Base-by-base conservation (phyloP, 2,329 filamentous ascomycete species). In the Ceratocystis eucalypticola region DNA sequence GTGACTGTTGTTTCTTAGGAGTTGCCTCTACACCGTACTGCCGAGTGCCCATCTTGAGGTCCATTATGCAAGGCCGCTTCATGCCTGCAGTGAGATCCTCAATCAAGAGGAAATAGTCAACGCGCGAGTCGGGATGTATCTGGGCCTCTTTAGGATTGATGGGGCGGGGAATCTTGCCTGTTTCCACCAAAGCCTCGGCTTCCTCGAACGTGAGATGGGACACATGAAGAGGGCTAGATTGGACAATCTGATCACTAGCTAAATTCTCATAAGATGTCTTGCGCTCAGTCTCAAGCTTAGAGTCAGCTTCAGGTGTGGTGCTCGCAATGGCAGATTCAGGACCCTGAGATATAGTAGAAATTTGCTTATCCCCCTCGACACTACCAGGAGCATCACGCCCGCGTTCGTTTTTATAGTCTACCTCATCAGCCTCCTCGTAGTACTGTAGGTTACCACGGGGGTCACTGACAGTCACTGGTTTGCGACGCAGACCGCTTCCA, bases 31-130 rank as follows among this genome's bases (percentile, higher is more conserved):
- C 85, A 6, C 94, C 94, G 74, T 96, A 97, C 73, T 99, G 94
- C 1, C 94, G 87, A 6, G 94, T 99, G 22, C 94, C 94, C 94
- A 99, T 99, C 74, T 99, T 99, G 69, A 99, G 80, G 74, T 99
- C 94, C 75, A 99, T 88, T 68, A 99, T 96, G 76, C 94, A 97
- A 4, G 94, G 94, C 63, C 89, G 86, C 73, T 91, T 92, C 94
- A 99, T 97, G 44, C 93, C 93, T 1, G 93, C 89, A 0, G 94
- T 99, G 61, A 99, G 82, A 74, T 99, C 94, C 75, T 99, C 94
- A 8, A 99, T 79, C 0, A 99, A 80, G 15, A 99, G 79, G 74
- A 99, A 99, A 73, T 93, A 96, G 72, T 96, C 90, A 3, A 96
- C 89, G 41, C 93, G 86, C 2, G 80, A 80, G 66, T 84, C 80